phyloP scores from a whole-genome alignment of 331 rosid genomes.

The Rosa hybrid region DNA sequence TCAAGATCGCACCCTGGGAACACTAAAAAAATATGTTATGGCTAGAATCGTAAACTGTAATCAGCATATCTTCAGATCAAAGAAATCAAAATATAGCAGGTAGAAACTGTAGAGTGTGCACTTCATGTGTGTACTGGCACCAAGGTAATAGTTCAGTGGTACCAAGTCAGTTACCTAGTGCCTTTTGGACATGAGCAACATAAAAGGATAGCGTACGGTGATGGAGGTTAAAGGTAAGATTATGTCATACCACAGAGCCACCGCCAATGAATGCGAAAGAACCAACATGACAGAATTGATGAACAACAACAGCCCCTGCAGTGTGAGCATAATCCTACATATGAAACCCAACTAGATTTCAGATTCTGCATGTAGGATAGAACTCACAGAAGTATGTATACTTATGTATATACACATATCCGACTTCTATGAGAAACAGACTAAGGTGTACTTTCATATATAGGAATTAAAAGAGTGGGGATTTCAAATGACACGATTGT shows the following conservation, averaged over 20 bases:
- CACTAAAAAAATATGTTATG: slow-evolving; percentile 22
- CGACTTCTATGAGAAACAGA: not conserved
- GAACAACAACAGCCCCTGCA: slow-evolving; percentile 80
- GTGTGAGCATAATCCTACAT: slow-evolving; percentile 86
- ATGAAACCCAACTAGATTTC: slow-evolving; percentile 23
- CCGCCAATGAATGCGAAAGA: slow-evolving; percentile 86
- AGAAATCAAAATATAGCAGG: not conserved
- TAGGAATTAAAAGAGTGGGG: not conserved
- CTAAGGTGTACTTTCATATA: not conserved
- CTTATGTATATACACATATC: not conserved
- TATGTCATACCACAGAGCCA: slow-evolving; percentile 81
- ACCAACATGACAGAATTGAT: slow-evolving; percentile 90
- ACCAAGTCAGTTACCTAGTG: not conserved
- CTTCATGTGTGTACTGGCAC: slow-evolving; percentile 6
- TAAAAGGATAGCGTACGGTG: not conserved
- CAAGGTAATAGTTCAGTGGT: not conserved
- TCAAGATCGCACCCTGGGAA: slow-evolving; percentile 28
- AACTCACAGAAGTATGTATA: not conserved
- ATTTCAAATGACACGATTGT: not conserved
- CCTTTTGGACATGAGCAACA: slow-evolving; percentile 18
- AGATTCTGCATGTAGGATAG: slow-evolving; percentile 12
- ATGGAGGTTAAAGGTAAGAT: slow-evolving; percentile 13
- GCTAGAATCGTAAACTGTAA: slow-evolving; percentile 17
- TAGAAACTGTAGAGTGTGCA: not conserved
- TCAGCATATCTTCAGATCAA: not conserved